Conservation (phyloP, 2,329 filamentous ascomycete genomes). For the Triangularia setosa region DNA sequence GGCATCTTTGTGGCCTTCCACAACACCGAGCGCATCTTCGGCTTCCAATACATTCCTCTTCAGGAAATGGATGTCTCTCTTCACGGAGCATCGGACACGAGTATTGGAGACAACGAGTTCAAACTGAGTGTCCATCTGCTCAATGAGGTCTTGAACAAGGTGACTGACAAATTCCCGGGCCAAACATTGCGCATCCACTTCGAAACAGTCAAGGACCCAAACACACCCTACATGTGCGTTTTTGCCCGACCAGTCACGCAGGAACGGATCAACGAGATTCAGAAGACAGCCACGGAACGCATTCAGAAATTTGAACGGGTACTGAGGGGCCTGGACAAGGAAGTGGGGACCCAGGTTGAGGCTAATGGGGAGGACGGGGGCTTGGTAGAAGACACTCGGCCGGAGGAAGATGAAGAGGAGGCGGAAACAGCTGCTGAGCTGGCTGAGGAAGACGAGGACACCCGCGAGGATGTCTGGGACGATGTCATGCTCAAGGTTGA, state of each 20-base stretch:
- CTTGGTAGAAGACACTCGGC: slow-evolving; percentile 16
- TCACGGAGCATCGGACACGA: slow-evolving; percentile 67
- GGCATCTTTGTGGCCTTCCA: slow-evolving; percentile 97
- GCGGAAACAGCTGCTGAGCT: slow-evolving; percentile 26
- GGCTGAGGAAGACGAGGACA: slow-evolving; percentile 8
- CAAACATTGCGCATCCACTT: slow-evolving; percentile 76
- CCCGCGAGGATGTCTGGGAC: slow-evolving; percentile 41
- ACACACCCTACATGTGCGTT: slow-evolving; percentile 72
- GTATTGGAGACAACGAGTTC: slow-evolving; percentile 80
- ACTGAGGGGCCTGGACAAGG: slow-evolving; percentile 49
- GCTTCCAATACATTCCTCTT: slow-evolving; percentile 89
- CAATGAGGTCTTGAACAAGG: slow-evolving; percentile 73
- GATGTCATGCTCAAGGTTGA: slow-evolving; percentile 54
- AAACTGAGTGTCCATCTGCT: slow-evolving; percentile 73
- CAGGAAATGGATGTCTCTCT: slow-evolving; percentile 84
- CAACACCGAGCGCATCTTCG: slow-evolving; percentile 92
- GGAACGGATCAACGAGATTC: slow-evolving; percentile 68
- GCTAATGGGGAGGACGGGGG: slow-evolving; percentile 27
- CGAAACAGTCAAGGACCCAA: slow-evolving; percentile 60
- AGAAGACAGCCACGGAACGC: slow-evolving; percentile 60
- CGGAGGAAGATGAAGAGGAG: slow-evolving; percentile 12
- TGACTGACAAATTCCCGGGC: slow-evolving; percentile 70
- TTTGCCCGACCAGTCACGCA: slow-evolving; percentile 82
- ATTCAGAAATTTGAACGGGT: slow-evolving; percentile 66
- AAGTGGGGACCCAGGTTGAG: slow-evolving; percentile 24